Conservation (phyloP, 1,139 yeast species). For the Meyerozyma carpophila region DNA sequence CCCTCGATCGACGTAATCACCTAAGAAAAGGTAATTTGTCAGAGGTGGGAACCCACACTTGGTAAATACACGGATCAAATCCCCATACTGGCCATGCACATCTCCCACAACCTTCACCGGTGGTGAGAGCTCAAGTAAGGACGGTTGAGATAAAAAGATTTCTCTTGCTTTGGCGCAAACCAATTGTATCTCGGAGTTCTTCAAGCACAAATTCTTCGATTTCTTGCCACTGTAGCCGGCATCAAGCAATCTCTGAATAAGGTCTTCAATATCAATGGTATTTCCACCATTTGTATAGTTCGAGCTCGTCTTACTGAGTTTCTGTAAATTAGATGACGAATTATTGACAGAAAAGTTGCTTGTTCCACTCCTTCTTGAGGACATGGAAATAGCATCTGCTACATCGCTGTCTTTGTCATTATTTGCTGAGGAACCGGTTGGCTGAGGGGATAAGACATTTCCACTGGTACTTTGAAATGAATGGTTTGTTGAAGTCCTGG, state of each 20-base stretch:
- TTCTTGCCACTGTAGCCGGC: slow-evolving; percentile 95
- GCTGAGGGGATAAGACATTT: slow-evolving; percentile 22
- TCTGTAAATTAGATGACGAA: slow-evolving; percentile 1
- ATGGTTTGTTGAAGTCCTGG: slow-evolving; percentile 35
- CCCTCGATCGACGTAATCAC: slow-evolving; percentile 97
- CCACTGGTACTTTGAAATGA: slow-evolving; percentile 17
- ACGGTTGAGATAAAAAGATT: slow-evolving; percentile 82
- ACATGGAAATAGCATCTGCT: slow-evolving; percentile 11
- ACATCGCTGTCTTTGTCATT: slow-evolving; percentile 9
- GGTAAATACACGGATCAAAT: slow-evolving; percentile 82
- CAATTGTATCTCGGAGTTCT: slow-evolving; percentile 78
- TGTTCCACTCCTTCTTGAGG: slow-evolving; percentile 8
- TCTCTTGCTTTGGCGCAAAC: slow-evolving; percentile 87
- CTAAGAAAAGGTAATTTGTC: slow-evolving; percentile 83
- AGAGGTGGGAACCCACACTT: slow-evolving; percentile 99
- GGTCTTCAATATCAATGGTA: slow-evolving; percentile 74
- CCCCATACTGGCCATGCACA: slow-evolving; percentile 95
- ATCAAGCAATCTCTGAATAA: slow-evolving; percentile 83
- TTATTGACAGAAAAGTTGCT: slow-evolving; percentile 6
- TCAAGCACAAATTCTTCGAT: slow-evolving; percentile 82
- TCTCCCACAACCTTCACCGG: slow-evolving; percentile 98
- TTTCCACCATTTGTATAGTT: slow-evolving; percentile 13
- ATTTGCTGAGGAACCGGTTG: slow-evolving; percentile 10
- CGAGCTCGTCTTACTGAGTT: slow-evolving; percentile 3
- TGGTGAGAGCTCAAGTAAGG: slow-evolving; percentile 81